Conservation (phyloP, 75 land plant genomes). For the Chamaecyparis obtusa region DNA sequence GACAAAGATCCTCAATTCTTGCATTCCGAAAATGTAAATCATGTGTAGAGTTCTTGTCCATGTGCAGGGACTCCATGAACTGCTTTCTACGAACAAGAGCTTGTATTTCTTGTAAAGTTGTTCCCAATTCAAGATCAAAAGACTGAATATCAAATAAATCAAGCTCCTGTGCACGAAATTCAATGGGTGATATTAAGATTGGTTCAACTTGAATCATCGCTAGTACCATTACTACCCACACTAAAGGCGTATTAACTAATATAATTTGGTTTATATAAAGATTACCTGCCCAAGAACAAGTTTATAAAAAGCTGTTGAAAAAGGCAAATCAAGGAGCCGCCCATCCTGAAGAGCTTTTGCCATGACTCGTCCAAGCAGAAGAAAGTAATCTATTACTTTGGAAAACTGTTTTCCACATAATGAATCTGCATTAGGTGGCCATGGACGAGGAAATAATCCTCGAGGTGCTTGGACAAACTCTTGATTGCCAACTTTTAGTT, state of each 20-base stretch:
- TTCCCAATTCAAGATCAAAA: slow-evolving; percentile 77
- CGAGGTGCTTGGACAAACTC: slow-evolving; percentile 26
- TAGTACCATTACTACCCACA: not conserved
- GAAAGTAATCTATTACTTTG: slow-evolving; percentile 50
- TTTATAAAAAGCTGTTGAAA: slow-evolving; percentile 72
- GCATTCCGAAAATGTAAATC: slow-evolving; percentile 34
- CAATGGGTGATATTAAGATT: not conserved
- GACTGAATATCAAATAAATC: slow-evolving; percentile 58
- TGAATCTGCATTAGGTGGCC: slow-evolving; percentile 24
- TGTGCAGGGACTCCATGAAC: slow-evolving; percentile 16
- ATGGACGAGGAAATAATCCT: slow-evolving; percentile 84
- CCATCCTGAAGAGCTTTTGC: slow-evolving; percentile 85
- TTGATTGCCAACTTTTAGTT: slow-evolving; percentile 10
- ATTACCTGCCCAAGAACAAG: slow-evolving; percentile 73
- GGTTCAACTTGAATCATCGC: not conserved
- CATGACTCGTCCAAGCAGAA: slow-evolving; percentile 63
- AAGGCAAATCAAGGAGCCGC: slow-evolving; percentile 67
- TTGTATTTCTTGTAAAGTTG: slow-evolving; percentile 56
- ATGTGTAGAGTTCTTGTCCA: slow-evolving; percentile 4
- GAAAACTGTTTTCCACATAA: slow-evolving; percentile 21
- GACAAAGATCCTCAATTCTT: slow-evolving; percentile 71
- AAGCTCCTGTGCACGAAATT: slow-evolving; percentile 50
- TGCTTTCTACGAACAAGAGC: slow-evolving; percentile 46
- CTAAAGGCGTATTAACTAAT: not conserved
- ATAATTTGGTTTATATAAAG: not conserved